These are phyloP conservation scores for Tylopilus intermedius DNA, from an alignment of 768 basidiomycete genomes.

Conservation along the genomic window DNA sequence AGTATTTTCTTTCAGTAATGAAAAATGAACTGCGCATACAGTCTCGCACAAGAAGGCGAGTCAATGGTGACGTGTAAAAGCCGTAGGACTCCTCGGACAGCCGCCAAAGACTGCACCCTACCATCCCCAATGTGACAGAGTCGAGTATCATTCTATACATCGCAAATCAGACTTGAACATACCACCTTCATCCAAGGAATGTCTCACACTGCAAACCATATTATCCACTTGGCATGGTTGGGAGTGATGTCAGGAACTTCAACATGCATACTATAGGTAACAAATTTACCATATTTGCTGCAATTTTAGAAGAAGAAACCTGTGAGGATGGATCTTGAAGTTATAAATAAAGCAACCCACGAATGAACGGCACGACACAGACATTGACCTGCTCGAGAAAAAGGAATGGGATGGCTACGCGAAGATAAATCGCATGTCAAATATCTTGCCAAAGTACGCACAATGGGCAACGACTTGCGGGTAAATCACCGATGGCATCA, in stretches of 20 bases:
- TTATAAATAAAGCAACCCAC: neutral
- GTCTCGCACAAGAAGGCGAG: neutral
- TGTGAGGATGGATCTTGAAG: neutral
- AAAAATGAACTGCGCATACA: neutral
- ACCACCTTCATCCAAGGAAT: neutral
- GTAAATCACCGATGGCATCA: neutral
- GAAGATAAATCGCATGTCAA: neutral
- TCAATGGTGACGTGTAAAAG: slow-evolving; percentile 1
- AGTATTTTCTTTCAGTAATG: neutral
- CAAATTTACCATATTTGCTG: neutral
- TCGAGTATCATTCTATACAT: neutral
- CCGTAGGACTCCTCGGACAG: neutral
- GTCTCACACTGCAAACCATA: neutral
- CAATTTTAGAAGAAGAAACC: neutral
- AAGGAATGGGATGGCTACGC: neutral
- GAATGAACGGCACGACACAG: neutral
- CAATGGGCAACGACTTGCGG: neutral
- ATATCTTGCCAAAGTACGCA: neutral
- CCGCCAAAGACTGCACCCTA: neutral
- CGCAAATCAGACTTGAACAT: neutral
- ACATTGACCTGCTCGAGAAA: slow-evolving; percentile 6
- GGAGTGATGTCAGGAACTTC: neutral
- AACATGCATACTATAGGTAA: neutral
- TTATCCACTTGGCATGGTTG: neutral
- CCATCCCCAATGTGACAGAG: neutral